Conservation (phyloP, 768 basidiomycete species). For the Hygrophorus russula region DNA sequence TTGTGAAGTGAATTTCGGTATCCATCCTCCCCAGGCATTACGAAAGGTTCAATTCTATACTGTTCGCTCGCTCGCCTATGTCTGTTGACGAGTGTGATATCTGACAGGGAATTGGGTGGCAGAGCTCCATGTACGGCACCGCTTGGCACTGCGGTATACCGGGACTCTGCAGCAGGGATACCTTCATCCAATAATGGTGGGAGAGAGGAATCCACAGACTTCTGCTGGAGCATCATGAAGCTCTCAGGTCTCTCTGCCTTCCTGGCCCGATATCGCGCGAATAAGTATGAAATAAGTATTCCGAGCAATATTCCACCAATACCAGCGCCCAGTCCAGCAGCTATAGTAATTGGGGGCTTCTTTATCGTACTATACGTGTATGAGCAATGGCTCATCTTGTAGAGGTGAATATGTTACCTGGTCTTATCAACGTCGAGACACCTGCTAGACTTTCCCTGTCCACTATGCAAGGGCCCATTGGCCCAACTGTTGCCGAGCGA, state of each 20-base stretch:
- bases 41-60: constrained; percentile 34
- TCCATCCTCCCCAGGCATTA: constrained; percentile 26
- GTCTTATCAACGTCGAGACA: background rate
- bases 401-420: background rate
- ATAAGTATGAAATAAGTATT: background rate
- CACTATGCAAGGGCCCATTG: constrained; percentile 48
- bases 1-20: constrained; percentile 12
- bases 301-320: background rate
- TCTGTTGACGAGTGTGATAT: too few species aligned
- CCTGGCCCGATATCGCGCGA: background rate
- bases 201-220: too few species aligned
- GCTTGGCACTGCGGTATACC: background rate
- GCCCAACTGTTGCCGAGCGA: constrained; percentile 40
- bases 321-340: background rate
- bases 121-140: background rate
- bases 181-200: too few species aligned
- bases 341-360: background rate
- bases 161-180: too few species aligned
- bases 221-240: too few species aligned
- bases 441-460: constrained; percentile 16
- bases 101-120: background rate
- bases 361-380: background rate
- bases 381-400: too few species aligned
- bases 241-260: background rate
- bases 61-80: constrained; percentile 2